Evolutionary conservation across 441 rosid species (phyloP).

Genomic region (Bocquillonia castaneifolia): DNA sequence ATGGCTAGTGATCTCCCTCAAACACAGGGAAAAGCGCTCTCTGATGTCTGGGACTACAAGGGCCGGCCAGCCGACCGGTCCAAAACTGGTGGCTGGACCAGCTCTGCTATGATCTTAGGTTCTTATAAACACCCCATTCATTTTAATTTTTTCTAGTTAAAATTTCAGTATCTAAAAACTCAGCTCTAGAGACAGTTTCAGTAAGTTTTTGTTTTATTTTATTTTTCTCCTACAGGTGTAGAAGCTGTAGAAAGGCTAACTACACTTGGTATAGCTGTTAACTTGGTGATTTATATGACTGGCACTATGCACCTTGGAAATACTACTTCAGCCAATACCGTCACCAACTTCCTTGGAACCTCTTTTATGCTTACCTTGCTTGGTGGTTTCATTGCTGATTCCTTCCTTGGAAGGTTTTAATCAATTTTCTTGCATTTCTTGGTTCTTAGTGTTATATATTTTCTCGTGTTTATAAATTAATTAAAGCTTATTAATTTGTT

Average conservation of each 20-base stretch:
- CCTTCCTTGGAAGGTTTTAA: conserved; percentile 78
- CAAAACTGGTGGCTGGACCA: conserved; percentile 75
- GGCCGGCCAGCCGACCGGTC: conserved; percentile 67
- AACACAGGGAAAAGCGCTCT: conserved; percentile 43
- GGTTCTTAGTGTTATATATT: neutral
- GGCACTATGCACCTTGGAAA: conserved; percentile 80
- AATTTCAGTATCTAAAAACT: neutral
- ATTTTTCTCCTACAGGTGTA: conserved; percentile 38
- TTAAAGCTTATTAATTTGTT: neutral
- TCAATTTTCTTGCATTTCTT: neutral
- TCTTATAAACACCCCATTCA: neutral
- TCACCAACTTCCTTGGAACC: conserved; percentile 87
- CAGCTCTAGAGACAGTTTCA: neutral
- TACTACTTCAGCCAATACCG: conserved; percentile 75
- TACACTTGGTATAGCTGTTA: conserved; percentile 84
- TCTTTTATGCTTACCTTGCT: conserved; percentile 89
- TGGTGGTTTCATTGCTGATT: conserved; percentile 85
- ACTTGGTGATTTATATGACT: conserved; percentile 81
- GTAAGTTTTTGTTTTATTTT: neutral
- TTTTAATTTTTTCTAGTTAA: neutral
- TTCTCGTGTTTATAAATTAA: neutral
- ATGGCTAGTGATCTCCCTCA: conserved; percentile 36
- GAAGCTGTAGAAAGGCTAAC: conserved; percentile 84
- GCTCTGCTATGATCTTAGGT: conserved; percentile 90
- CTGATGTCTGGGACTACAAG: conserved; percentile 84